Evolutionary conservation across 371 early-diverging fungal genomes (phyloP).

Genomic region (Apophysomyces sp.): DNA sequence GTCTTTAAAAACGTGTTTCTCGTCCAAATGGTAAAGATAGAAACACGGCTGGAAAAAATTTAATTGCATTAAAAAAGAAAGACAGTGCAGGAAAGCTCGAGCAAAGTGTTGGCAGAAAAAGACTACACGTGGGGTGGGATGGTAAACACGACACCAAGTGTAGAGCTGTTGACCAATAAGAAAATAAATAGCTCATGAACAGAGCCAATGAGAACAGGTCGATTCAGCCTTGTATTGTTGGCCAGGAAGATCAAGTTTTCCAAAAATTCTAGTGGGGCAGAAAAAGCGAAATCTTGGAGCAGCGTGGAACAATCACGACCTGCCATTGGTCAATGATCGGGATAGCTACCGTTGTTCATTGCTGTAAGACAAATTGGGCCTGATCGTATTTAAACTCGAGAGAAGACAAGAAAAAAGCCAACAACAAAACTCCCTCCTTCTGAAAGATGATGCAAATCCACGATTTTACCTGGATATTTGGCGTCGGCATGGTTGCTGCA

Average conservation of each 20-base stretch:
- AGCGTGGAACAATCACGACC: background rate
- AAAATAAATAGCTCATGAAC: background rate
- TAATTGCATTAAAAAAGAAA: too few relatives aligned
- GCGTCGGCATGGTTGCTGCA: constrained; percentile 64
- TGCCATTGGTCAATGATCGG: background rate
- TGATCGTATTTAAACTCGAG: background rate
- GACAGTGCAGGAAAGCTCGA: too few relatives aligned
- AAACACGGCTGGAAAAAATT: too few relatives aligned
- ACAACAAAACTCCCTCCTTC: background rate
- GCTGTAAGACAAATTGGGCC: background rate
- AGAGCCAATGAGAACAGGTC: background rate
- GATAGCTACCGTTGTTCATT: background rate
- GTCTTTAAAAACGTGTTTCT: too few relatives aligned
- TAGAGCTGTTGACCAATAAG: background rate
- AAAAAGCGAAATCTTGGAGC: background rate
- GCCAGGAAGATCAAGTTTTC: background rate
- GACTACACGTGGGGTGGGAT: background rate
- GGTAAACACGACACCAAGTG: background rate
- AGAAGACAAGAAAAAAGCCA: background rate
- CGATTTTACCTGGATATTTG: constrained; percentile 79
- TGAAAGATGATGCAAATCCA: constrained; percentile 51
- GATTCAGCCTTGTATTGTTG: background rate
- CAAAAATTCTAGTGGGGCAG: background rate
- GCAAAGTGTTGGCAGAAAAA: too few relatives aligned
- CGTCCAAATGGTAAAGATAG: too few relatives aligned